Conservation (phyloP, 495 filamentous ascomycete genomes). For the Cudoniella acicularis region DNA sequence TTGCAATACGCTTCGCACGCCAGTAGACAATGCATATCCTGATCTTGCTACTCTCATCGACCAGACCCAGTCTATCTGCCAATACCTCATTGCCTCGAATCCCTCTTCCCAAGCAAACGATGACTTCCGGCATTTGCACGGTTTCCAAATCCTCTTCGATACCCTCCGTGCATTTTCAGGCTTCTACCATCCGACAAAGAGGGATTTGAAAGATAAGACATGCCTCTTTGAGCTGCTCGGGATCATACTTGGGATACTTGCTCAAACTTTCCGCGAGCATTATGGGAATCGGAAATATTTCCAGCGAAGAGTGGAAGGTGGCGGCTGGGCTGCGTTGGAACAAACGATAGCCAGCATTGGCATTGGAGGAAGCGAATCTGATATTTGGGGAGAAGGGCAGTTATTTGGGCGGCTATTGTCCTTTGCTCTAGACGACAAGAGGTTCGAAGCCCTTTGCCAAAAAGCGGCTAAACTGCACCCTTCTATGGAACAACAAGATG, state of each 20-base stretch:
- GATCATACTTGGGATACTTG: constrained; percentile 64
- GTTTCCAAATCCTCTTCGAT: constrained; percentile 72
- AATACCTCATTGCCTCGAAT: constrained; percentile 43
- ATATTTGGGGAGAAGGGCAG: constrained; percentile 62
- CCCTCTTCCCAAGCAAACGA: constrained; percentile 54
- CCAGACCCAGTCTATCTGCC: constrained; percentile 39
- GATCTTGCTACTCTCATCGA: constrained; percentile 37
- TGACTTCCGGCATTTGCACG: constrained; percentile 75
- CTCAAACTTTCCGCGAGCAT: constrained; percentile 74
- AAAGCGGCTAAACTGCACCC: constrained; percentile 11
- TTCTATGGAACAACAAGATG: background rate
- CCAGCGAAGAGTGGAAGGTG: constrained; percentile 63
- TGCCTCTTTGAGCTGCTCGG: constrained; percentile 67
- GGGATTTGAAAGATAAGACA: constrained; percentile 55
- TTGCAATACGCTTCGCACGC: constrained; percentile 19
- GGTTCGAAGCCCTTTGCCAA: constrained; percentile 40
- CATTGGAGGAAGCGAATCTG: constrained; percentile 53
- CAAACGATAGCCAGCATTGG: constrained; percentile 60
- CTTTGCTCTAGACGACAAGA: constrained; percentile 75
- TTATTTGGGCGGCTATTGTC: constrained; percentile 82
- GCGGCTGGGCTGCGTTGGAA: constrained; percentile 74
- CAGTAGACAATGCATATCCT: constrained; percentile 33
- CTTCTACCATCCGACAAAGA: constrained; percentile 62
- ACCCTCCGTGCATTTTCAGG: constrained; percentile 65
- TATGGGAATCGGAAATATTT: constrained; percentile 87